phyloP scores from a whole-genome alignment of 805 yeast genomes.

The Myxozyma melibiosi region DNA sequence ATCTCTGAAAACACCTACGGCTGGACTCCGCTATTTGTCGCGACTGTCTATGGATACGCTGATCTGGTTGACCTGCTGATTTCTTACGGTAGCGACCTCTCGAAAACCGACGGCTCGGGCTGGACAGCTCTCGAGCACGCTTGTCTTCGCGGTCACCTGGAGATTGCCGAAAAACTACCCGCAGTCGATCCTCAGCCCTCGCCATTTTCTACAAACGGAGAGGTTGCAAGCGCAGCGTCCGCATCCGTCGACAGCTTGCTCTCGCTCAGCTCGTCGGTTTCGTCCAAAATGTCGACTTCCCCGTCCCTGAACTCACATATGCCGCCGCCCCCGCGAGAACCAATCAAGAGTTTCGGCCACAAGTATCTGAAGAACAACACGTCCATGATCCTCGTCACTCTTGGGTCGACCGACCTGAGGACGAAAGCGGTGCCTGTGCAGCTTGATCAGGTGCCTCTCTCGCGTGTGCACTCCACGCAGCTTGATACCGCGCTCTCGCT shows the following conservation, averaged over 20 bases:
- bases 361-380: slow-evolving; percentile 63
- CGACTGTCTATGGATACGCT: slow-evolving; percentile 79
- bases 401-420: slow-evolving; percentile 84
- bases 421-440: slow-evolving; percentile 60
- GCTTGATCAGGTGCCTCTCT: slow-evolving; percentile 70
- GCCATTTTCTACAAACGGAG: slow-evolving; percentile 15
- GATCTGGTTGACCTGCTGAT: slow-evolving; percentile 61
- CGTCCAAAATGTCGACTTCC: slow-evolving; percentile 23
- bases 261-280: slow-evolving; percentile 21
- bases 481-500: slow-evolving; percentile 85
- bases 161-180: slow-evolving; percentile 60
- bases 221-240: slow-evolving; percentile 27
- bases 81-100: slow-evolving; percentile 55
- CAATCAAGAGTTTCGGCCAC: slow-evolving; percentile 86
- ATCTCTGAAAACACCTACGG: slow-evolving; percentile 77
- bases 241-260: slow-evolving; percentile 30
- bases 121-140: slow-evolving; percentile 99
- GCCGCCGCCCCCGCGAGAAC: slow-evolving; percentile 42
- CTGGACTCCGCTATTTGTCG: slow-evolving; percentile 92
- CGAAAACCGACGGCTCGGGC: slow-evolving; percentile 75
- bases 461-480: slow-evolving; percentile 77
- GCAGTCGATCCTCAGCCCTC: slow-evolving; percentile 16
- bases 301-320: slow-evolving; percentile 7
- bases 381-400: slow-evolving; percentile 72
- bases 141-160: slow-evolving; percentile 80